Base-by-base conservation (phyloP, 1,284 basidiomycete genomes). In the Lignosus rhinocerotis region DNA sequence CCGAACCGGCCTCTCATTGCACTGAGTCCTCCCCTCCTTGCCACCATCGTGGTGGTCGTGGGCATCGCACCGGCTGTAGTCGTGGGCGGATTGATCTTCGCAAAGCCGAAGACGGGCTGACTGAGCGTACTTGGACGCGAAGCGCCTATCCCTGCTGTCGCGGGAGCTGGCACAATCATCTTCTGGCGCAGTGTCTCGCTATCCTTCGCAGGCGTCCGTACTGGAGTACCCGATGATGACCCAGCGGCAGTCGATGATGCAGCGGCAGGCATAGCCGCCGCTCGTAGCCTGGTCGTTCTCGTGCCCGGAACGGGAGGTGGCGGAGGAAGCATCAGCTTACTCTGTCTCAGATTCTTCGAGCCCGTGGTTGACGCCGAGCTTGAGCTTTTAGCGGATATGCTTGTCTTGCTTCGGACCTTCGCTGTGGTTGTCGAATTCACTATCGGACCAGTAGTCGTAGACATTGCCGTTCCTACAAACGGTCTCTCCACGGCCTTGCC, bases 301-400 rank as follows among this genome's bases (percentile, higher is more conserved):
- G 56, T 53, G 7, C 31, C 44, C n/a, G 59, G 57, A 4, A 53
- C 6, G 6, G 66, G 59, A 3, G 69, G 67, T 16, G 70, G 60
- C 7, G 69, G 67, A 16, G 70, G 67, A 3, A 66, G 62, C 67
- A 67, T 69, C n/a, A 70, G 60, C 25, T 59, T 64, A 2, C 61
- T 60, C 44, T 66, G 67, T 38, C 25, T 51, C 6, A 59, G 50
- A 47, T 44, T 47, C 42, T 56, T 57, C 53, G 58, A 51, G 4
- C 38, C 39, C 4, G 45, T 8, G 5, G n/a, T 21, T 21, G 33
- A 31, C 17, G 33, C 34, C 32, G 46, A 16, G 41, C 41, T 43
- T 6, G 41, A 43, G 17, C 41, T 30, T 10, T 54, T 51, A 12
- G 60, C 8, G n/a, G 54, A 30, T 32, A 56, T 34, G 8, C 51